These are phyloP conservation scores for Draba incana DNA, from an alignment of 345 rosid species.

Conservation along the genomic window DNA sequence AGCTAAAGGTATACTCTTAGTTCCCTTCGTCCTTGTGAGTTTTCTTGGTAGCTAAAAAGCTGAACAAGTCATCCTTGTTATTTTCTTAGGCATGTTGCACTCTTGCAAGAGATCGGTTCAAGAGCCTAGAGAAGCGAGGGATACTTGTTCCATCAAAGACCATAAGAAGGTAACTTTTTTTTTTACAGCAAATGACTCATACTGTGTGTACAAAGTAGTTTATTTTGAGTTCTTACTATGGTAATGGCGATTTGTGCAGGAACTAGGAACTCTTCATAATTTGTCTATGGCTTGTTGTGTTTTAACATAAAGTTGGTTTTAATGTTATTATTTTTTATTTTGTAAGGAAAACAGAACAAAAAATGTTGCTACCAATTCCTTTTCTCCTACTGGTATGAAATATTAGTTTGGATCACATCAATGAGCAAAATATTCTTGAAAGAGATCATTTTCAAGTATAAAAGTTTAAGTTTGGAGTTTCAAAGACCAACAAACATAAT, in stretches of 20 bases:
- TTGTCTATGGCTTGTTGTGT: conserved; percentile 20
- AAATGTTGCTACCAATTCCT: not conserved
- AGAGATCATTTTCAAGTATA: not conserved
- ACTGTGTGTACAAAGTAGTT: not conserved
- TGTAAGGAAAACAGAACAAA: not conserved
- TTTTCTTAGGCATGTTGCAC: conserved; percentile 75
- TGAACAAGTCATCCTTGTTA: not conserved
- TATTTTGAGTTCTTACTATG: conserved; percentile 29
- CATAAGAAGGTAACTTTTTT: conserved; percentile 57
- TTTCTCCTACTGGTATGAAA: not conserved
- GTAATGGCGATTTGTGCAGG: conserved; percentile 28
- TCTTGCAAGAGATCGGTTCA: conserved; percentile 81
- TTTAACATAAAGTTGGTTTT: conserved; percentile 8
- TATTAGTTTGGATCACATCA: too few relatives aligned
- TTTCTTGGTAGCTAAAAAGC: conserved; percentile 16
- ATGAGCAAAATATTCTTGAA: not conserved
- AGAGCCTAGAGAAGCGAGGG: conserved; percentile 94
- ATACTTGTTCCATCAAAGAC: conserved; percentile 63
- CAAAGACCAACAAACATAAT: not conserved
- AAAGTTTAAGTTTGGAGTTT: not conserved
- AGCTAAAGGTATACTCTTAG: conserved; percentile 64
- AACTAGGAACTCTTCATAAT: conserved; percentile 26
- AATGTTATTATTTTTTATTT: conserved; percentile 34
- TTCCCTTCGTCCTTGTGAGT: not conserved
- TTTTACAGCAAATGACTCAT: not conserved